phyloP scores from a whole-genome alignment of 352 stramenopile species.

The Globisporangium spiculum region DNA sequence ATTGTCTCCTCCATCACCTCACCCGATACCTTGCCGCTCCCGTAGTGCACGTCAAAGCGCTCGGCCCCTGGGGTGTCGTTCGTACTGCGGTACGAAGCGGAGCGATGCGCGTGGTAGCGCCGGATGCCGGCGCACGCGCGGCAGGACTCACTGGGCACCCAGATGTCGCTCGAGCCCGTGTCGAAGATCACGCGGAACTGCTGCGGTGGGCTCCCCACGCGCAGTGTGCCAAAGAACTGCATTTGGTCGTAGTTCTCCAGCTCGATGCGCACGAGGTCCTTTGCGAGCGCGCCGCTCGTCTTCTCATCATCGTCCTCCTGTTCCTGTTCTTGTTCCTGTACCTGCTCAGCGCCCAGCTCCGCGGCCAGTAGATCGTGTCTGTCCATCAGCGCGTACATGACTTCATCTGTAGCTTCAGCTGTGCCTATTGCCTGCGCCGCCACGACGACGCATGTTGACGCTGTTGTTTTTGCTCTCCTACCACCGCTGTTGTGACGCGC shows the following conservation, averaged over 20 bases:
- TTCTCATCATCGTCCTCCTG: neutral
- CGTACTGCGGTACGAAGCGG: neutral
- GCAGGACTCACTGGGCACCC: conserved; percentile 30
- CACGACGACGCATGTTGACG: conserved; percentile 4
- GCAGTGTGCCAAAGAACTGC: conserved; percentile 37
- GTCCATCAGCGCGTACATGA: neutral
- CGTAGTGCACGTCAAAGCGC: conserved; percentile 29
- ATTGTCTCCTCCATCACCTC: conserved; percentile 23
- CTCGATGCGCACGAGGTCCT: conserved; percentile 14
- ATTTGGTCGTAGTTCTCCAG: conserved; percentile 42
- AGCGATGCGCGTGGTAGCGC: conserved; percentile 23
- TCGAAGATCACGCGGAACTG: conserved; percentile 46
- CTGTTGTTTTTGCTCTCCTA: neutral
- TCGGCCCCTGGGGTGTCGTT: neutral
- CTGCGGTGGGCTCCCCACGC: conserved; percentile 28
- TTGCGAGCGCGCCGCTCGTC: neutral
- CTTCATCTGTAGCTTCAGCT: neutral
- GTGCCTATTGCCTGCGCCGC: neutral
- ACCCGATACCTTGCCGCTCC: conserved; percentile 31
- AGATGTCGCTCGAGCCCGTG: conserved; percentile 43
- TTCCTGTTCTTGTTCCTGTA: neutral
- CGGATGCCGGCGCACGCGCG: conserved; percentile 25
- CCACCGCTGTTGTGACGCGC: neutral
- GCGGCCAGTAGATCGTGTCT: neutral
- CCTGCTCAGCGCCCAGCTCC: neutral